Conservation (phyloP, 495 filamentous ascomycete genomes). For the Aspergillus saccharolyticus region DNA sequence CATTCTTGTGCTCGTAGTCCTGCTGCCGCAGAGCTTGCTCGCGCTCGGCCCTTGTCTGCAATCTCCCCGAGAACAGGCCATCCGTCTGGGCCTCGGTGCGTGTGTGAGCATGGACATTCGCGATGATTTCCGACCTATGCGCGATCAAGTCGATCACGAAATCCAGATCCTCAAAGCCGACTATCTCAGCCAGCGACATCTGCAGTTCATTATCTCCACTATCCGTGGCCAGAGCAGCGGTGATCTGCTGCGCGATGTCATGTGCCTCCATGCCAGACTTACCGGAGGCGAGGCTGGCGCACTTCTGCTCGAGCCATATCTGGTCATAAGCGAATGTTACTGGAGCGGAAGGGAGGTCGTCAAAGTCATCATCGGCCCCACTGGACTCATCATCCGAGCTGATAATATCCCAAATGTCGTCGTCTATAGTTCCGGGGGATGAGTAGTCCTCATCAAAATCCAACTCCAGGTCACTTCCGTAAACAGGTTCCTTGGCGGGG, state of each 20-base stretch:
- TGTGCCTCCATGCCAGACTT: conserved; percentile 57
- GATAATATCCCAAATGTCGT: conserved; percentile 81
- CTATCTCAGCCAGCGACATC: conserved; percentile 80
- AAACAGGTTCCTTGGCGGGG: conserved; percentile 36
- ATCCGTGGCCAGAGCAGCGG: conserved; percentile 61
- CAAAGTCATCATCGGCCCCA: conserved; percentile 39
- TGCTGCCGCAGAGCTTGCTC: conserved; percentile 66
- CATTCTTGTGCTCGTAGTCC: conserved; percentile 79
- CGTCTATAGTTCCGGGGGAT: conserved; percentile 59
- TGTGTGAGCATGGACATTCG: conserved; percentile 28
- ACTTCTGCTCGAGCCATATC: conserved; percentile 62
- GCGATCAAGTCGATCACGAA: conserved; percentile 78
- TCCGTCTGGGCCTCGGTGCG: conserved; percentile 36
- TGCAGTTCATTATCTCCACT: conserved; percentile 77
- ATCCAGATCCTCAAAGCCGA: conserved; percentile 89
- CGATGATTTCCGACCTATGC: conserved; percentile 60
- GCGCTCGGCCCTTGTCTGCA: conserved; percentile 72
- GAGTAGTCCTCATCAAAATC: conserved; percentile 59
- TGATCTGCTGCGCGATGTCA: conserved; percentile 65
- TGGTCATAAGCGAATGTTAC: conserved; percentile 29
- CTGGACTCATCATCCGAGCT: conserved; percentile 63
- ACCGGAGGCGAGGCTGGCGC: conserved; percentile 51
- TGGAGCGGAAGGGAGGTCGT: conserved; percentile 20
- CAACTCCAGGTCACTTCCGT: conserved; percentile 55
- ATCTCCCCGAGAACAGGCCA: conserved; percentile 47